These are phyloP conservation scores for Mycena polygramma DNA, from an alignment of 768 basidiomycete species.

Conservation along the genomic window DNA sequence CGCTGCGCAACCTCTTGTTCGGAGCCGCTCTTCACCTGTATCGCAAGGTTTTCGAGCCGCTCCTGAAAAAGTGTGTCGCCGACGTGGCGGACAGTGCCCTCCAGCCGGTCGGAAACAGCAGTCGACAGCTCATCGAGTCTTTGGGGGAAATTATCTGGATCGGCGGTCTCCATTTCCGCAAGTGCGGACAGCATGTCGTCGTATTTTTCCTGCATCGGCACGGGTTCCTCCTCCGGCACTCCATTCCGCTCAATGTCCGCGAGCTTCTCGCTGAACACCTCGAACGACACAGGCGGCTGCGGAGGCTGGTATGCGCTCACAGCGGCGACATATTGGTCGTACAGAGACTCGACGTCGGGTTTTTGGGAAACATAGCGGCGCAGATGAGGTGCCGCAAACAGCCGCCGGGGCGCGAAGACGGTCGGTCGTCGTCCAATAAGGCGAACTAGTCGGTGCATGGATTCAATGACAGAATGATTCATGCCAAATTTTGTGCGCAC, in stretches of 20 bases:
- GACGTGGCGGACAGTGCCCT: not conserved
- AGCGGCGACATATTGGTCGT: slow-evolving; percentile 20
- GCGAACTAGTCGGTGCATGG: slow-evolving; percentile 33
- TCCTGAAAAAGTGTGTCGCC: slow-evolving; percentile 14
- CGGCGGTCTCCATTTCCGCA: not conserved
- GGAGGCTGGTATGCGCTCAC: not conserved
- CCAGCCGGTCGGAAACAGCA: not conserved
- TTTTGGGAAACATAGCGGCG: slow-evolving; percentile 23
- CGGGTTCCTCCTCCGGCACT: not conserved
- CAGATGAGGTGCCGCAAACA: not conserved
- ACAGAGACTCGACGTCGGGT: slow-evolving; percentile 24
- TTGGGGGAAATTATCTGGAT: slow-evolving; percentile 11
- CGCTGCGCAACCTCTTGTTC: slow-evolving; percentile 21
- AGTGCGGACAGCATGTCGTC: slow-evolving; percentile 25
- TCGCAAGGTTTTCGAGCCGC: slow-evolving; percentile 11
- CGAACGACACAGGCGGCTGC: slow-evolving; percentile 23
- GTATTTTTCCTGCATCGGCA: slow-evolving; percentile 18
- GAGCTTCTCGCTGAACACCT: slow-evolving; percentile 22
- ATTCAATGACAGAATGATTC: no score
- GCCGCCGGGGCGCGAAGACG: slow-evolving; percentile 23
- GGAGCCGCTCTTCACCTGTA: slow-evolving; percentile 2
- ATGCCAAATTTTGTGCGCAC: slow-evolving; percentile 1
- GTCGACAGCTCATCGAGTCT: slow-evolving; percentile 10
- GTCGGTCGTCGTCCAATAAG: slow-evolving; percentile 26
- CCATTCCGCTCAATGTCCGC: not conserved